Conservation (phyloP, 164 flowering plant genomes). For the Echeveria elegans region DNA sequence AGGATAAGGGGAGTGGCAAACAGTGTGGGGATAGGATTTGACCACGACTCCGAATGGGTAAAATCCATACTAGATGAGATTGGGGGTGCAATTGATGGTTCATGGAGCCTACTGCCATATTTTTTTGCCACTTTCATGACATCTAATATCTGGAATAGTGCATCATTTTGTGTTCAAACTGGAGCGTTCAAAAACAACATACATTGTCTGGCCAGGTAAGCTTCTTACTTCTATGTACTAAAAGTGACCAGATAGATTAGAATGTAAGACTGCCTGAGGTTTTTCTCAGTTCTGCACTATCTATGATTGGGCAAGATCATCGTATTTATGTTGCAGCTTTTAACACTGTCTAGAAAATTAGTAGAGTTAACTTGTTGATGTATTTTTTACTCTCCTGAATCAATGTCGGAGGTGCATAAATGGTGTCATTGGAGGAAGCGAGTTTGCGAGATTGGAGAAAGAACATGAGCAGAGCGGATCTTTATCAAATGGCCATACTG, state of each 20-base stretch:
- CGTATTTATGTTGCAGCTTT: neutral
- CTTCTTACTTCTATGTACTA: neutral
- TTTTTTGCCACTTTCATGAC: conserved; percentile 79
- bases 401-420: conserved; percentile 62
- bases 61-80: conserved; percentile 71
- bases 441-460: conserved; percentile 70
- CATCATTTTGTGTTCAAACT: conserved; percentile 74
- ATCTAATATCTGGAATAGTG: conserved; percentile 72
- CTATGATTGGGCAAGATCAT: neutral
- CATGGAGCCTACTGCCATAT: conserved; percentile 86
- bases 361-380: neutral
- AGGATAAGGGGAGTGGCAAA: conserved; percentile 75
- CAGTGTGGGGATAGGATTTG: conserved; percentile 38
- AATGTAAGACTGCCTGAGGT: neutral
- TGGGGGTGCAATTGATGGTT: conserved; percentile 79
- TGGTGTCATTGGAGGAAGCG: conserved; percentile 89
- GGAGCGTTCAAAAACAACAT: conserved; percentile 93
- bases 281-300: too few relatives aligned
- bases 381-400: conserved; percentile 12
- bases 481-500: conserved; percentile 47
- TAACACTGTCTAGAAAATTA: neutral
- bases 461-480: conserved; percentile 51
- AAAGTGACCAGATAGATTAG: neutral
- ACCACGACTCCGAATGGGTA: conserved; percentile 88
- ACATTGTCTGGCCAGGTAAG: conserved; percentile 82